These are phyloP conservation scores for Amyloporia xantha DNA, from an alignment of 768 basidiomycete genomes.

Conservation along the genomic window DNA sequence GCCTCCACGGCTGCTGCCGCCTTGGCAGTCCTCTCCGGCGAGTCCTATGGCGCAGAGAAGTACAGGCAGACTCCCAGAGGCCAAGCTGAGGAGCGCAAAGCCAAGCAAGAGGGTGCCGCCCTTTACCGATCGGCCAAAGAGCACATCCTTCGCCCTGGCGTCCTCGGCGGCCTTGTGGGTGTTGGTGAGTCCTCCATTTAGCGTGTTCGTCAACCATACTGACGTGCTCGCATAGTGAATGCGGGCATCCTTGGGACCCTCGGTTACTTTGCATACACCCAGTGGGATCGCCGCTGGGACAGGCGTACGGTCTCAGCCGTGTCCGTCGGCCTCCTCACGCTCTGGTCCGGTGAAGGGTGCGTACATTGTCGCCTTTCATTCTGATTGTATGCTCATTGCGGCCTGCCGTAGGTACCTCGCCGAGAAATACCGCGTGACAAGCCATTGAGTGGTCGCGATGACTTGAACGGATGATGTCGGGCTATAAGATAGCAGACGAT, in stretches of 20 bases:
- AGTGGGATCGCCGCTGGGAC: constrained; percentile 69
- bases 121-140: constrained; percentile 51
- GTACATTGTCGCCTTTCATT: constrained; percentile 14
- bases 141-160: constrained; percentile 53
- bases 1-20: constrained; percentile 47
- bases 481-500: neutral
- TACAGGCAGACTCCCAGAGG: constrained; percentile 55
- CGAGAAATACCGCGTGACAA: constrained; percentile 28
- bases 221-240: constrained; percentile 40
- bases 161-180: constrained; percentile 60
- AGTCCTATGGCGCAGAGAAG: constrained; percentile 59
- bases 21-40: constrained; percentile 48
- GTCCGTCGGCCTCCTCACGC: constrained; percentile 32
- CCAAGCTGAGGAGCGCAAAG: constrained; percentile 48
- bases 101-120: constrained; percentile 47
- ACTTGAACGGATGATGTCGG: neutral
- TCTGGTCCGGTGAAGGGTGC: constrained; percentile 67
- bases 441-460: constrained; percentile 10
- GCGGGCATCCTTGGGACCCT: constrained; percentile 53
- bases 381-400: neutral
- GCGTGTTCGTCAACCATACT: neutral
- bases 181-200: constrained; percentile 35
- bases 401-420: constrained; percentile 29
- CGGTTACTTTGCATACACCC: constrained; percentile 55
- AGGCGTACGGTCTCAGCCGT: constrained; percentile 26